phyloP scores from a whole-genome alignment of 75 land plant species.

The Cunninghamia lanceolata region DNA sequence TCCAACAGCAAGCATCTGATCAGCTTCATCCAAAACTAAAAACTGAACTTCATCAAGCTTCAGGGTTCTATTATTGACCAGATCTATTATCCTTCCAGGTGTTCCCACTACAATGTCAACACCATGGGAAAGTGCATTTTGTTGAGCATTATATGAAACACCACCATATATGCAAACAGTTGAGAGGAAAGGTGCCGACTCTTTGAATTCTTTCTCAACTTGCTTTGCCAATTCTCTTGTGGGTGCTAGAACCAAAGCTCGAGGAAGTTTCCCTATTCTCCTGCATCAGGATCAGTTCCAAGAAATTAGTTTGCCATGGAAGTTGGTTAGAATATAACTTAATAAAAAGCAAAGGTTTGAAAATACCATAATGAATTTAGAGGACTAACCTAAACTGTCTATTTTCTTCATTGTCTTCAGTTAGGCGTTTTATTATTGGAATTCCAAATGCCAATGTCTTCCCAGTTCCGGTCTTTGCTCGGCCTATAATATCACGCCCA shows the following conservation, averaged over 20 bases:
- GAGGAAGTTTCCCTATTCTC: slow-evolving; percentile 63
- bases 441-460: slow-evolving; percentile 98
- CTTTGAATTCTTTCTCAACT: slow-evolving; percentile 92
- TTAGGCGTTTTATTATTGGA: slow-evolving; percentile 64
- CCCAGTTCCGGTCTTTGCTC: slow-evolving; percentile 97
- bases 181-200: slow-evolving; percentile 80
- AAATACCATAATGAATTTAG: neutral
- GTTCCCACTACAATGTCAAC: slow-evolving; percentile 99
- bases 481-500: slow-evolving; percentile 81
- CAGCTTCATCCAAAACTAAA: slow-evolving; percentile 96
- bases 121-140: slow-evolving; percentile 69
- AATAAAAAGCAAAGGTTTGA: neutral
- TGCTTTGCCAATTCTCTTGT: slow-evolving; percentile 95
- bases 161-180: slow-evolving; percentile 97
- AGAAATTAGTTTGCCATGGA: slow-evolving; percentile 36
- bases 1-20: slow-evolving; percentile 98
- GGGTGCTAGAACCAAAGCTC: slow-evolving; percentile 84
- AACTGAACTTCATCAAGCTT: slow-evolving; percentile 68
- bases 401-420: slow-evolving; percentile 29
- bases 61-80: slow-evolving; percentile 60
- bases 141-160: slow-evolving; percentile 75
- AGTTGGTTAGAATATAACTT: neutral
- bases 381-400: slow-evolving; percentile 25
- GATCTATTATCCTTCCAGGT: slow-evolving; percentile 89
- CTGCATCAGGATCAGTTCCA: slow-evolving; percentile 29